Percentiles rank a stretch among this genome's conserved stretches.
Conservation (phyloP, 2,329 filamentous ascomycete genomes). For the Colletotrichum musae region DNA sequence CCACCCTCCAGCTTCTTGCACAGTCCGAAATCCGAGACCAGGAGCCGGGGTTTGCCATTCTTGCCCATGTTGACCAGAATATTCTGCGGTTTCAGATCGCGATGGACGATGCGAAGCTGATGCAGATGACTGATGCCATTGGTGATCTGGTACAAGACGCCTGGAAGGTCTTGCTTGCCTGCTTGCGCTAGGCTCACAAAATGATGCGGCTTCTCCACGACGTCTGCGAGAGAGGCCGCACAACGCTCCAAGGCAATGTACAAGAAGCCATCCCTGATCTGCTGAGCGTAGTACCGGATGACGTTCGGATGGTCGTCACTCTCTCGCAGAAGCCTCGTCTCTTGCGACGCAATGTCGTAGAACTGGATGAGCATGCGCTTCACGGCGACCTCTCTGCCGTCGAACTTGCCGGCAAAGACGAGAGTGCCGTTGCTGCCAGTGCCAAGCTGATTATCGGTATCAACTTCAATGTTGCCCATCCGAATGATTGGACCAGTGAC, state of each 20-base stretch:
- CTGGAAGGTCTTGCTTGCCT: slow-evolving; percentile 82
- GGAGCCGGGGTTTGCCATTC: slow-evolving; percentile 80
- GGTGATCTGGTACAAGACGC: slow-evolving; percentile 89
- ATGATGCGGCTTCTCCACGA: slow-evolving; percentile 81
- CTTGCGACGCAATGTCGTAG: slow-evolving; percentile 94
- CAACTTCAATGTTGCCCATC: slow-evolving; percentile 76
- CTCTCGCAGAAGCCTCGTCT: slow-evolving; percentile 90
- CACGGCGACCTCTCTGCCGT: slow-evolving; percentile 92
- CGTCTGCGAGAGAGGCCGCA: slow-evolving; percentile 91
- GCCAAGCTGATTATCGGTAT: slow-evolving; percentile 74
- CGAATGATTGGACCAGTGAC: slow-evolving; percentile 72
- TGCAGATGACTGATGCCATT: slow-evolving; percentile 92
- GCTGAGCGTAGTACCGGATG: slow-evolving; percentile 95
- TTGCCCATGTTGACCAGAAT: slow-evolving; percentile 87
- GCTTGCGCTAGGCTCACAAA: slow-evolving; percentile 79
- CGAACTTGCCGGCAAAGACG: slow-evolving; percentile 95
- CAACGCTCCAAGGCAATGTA: slow-evolving; percentile 98
- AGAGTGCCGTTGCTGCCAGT: slow-evolving; percentile 97
- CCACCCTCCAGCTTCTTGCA: slow-evolving; percentile 97
- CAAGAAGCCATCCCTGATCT: slow-evolving; percentile 88
- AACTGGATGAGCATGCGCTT: slow-evolving; percentile 98
- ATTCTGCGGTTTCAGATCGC: slow-evolving; percentile 97
- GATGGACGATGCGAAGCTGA: slow-evolving; percentile 92
- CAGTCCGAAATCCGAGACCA: slow-evolving; percentile 97
- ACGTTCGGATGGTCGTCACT: slow-evolving; percentile 98